phyloP scores from a whole-genome alignment of 768 basidiomycete genomes.

The Cystobasidium onofrii region DNA sequence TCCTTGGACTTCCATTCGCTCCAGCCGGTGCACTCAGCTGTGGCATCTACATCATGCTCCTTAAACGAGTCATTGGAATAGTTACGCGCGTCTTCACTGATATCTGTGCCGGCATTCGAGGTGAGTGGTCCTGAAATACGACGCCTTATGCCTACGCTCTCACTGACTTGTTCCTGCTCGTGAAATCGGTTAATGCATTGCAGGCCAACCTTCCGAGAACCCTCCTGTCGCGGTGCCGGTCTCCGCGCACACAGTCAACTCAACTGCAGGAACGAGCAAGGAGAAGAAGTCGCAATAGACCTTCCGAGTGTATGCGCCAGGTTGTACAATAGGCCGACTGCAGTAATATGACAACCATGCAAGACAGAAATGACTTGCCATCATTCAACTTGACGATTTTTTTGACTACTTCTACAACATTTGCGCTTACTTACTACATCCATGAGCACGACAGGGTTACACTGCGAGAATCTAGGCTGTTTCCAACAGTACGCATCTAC shows the following conservation, averaged over 20 bases:
- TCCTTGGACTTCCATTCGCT: slow-evolving; percentile 80
- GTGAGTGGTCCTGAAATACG: not conserved
- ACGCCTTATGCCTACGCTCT: no score
- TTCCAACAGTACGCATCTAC: not conserved
- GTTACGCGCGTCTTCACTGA: not conserved
- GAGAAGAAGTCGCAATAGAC: slow-evolving; percentile 15
- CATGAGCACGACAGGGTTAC: not conserved
- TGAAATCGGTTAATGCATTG: no score
- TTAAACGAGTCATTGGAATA: slow-evolving; percentile 17
- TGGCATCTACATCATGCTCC: slow-evolving; percentile 19
- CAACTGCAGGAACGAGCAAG: not conserved
- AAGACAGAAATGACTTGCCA: not conserved
- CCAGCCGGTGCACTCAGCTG: slow-evolving; percentile 59
- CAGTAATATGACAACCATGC: not conserved
- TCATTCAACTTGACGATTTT: slow-evolving; percentile 46
- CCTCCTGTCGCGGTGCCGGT: slow-evolving; percentile 21
- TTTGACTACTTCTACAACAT: not conserved
- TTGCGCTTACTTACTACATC: not conserved
- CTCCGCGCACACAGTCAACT: not conserved
- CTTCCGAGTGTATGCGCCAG: no score
- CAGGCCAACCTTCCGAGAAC: slow-evolving; percentile 1
- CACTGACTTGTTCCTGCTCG: no score
- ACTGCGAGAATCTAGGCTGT: not conserved
- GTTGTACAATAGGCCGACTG: not conserved
- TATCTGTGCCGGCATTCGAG: not conserved